Percentiles rank a stretch among this genome's conserved stretches.
phyloP scores from a whole-genome alignment of 768 basidiomycete species.

The Collybia sp. region DNA sequence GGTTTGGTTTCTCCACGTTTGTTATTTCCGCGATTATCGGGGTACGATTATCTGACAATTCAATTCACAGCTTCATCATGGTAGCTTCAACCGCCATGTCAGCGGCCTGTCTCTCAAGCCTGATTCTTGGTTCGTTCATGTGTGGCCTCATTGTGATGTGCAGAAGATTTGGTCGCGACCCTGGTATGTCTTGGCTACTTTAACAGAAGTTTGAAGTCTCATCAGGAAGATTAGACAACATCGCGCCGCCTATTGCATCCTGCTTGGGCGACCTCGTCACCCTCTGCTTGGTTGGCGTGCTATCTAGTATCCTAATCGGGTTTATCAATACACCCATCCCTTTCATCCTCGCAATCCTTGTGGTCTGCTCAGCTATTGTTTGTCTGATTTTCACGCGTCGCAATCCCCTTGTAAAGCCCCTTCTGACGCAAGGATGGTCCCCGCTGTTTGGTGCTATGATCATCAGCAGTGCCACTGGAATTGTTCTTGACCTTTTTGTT shows the following conservation, averaged over 20 bases:
- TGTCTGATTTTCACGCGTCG: conserved; percentile 55
- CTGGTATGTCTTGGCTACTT: conserved; percentile 45
- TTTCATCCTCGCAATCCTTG: conserved; percentile 45
- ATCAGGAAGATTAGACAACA: conserved; percentile 65
- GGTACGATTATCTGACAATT: background rate
- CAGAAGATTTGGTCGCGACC: conserved; percentile 71
- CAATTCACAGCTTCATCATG: conserved; percentile 57
- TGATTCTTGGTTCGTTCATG: conserved; percentile 92
- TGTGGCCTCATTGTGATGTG: conserved; percentile 77
- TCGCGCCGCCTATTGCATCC: conserved; percentile 90
- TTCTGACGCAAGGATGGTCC: conserved; percentile 83
- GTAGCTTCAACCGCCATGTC: conserved; percentile 78
- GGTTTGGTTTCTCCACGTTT: conserved; percentile 31
- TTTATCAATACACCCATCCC: conserved; percentile 65
- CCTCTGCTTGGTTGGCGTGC: conserved; percentile 71
- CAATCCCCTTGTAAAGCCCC: conserved; percentile 65
- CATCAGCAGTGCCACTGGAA: conserved; percentile 83
- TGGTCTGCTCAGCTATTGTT: conserved; percentile 38
- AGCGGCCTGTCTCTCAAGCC: conserved; percentile 70
- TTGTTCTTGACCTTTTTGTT: conserved; percentile 89
- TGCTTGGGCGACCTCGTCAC: conserved; percentile 93
- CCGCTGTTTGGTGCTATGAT: conserved; percentile 90
- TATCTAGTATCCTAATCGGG: conserved; percentile 68
- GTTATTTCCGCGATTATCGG: background rate
- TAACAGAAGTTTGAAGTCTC: background rate